A percentile compares a stretch with the other conserved stretches of the same genome.
phyloP scores from a whole-genome alignment of 1,284 basidiomycete genomes.

The Exobasidium rhododendri region DNA sequence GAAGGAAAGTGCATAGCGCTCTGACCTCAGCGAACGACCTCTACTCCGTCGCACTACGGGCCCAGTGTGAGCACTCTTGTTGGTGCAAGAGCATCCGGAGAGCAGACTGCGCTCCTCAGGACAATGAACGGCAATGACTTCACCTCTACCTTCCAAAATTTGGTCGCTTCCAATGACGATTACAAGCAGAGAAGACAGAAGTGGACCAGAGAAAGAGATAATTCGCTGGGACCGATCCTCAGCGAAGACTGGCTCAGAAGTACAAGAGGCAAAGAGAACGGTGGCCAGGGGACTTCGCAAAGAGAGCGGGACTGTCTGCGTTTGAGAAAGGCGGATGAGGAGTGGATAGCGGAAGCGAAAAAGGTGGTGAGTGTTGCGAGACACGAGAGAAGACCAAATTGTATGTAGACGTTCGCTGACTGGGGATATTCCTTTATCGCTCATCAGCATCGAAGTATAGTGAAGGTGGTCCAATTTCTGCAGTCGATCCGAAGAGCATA shows the following conservation, averaged over 20 bases:
- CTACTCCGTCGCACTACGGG: too few relatives aligned
- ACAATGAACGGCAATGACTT: neutral
- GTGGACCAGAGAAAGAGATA: conserved; percentile 2
- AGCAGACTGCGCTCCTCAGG: too few relatives aligned
- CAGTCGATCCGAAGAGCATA: conserved; percentile 1
- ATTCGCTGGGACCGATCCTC: conserved; percentile 1
- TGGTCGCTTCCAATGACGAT: neutral
- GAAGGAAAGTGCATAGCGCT: too few relatives aligned
- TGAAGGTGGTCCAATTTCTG: neutral
- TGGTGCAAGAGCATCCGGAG: too few relatives aligned
- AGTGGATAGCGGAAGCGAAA: conserved; percentile 12
- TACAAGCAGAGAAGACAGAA: neutral
- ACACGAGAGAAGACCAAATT: neutral
- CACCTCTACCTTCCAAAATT: neutral
- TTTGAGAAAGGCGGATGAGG: conserved; percentile 11
- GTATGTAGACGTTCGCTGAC: too few relatives aligned
- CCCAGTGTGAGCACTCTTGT: too few relatives aligned
- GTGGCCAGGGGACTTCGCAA: neutral
- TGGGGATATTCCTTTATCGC: too few relatives aligned
- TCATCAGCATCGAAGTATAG: neutral
- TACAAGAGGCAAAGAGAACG: neutral
- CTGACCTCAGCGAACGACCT: too few relatives aligned
- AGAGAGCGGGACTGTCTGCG: conserved; percentile 1
- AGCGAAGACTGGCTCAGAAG: neutral
- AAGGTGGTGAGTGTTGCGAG: conserved; percentile 10